Percentiles rank a stretch among this genome's conserved stretches.
Evolutionary conservation across 192 early-diverging fungal genomes (phyloP).

Genomic region (Umbelopsis sp.): DNA sequence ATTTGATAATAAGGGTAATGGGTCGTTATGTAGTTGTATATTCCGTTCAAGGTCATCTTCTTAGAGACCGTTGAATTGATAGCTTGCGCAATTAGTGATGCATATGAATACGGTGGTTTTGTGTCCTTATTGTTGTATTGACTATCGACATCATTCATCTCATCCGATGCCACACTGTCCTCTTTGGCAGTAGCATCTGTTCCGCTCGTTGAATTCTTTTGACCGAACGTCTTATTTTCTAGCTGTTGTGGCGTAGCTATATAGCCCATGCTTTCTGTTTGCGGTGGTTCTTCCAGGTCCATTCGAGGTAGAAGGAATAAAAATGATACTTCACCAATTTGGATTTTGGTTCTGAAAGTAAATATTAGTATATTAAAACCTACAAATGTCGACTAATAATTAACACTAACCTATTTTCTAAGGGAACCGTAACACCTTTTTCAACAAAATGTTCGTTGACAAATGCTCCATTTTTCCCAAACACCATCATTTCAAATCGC

Average conservation of each 20-base stretch:
- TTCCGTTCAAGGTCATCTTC: constrained; percentile 84
- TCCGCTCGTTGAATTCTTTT: constrained; percentile 7
- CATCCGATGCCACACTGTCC: constrained; percentile 22
- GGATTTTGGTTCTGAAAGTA: constrained; percentile 68
- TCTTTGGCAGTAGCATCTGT: constrained; percentile 8
- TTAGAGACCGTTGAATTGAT: constrained; percentile 74
- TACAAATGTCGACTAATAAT: too few species aligned
- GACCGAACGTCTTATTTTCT: constrained; percentile 24
- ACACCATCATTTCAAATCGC: constrained; percentile 82
- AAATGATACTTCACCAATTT: constrained; percentile 82
- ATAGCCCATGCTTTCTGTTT: constrained; percentile 24
- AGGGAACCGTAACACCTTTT: constrained; percentile 60
- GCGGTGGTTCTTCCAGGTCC: constrained; percentile 39
- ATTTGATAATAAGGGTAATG: constrained; percentile 88
- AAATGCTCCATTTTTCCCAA: constrained; percentile 88
- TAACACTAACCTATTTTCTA: constrained; percentile 61
- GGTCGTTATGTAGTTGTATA: constrained; percentile 82
- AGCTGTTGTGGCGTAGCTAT: constrained; percentile 35
- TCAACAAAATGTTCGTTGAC: constrained; percentile 83
- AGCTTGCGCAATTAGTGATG: constrained; percentile 86
- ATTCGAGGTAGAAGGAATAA: constrained; percentile 75
- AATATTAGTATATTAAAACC: not conserved
- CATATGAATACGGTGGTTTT: constrained; percentile 89
- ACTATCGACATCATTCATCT: constrained; percentile 31
- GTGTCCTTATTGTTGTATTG: constrained; percentile 39